Percentiles rank a stretch among this genome's conserved stretches.
phyloP scores from a whole-genome alignment of 139 green algal species.

The Closterium sp. region DNA sequence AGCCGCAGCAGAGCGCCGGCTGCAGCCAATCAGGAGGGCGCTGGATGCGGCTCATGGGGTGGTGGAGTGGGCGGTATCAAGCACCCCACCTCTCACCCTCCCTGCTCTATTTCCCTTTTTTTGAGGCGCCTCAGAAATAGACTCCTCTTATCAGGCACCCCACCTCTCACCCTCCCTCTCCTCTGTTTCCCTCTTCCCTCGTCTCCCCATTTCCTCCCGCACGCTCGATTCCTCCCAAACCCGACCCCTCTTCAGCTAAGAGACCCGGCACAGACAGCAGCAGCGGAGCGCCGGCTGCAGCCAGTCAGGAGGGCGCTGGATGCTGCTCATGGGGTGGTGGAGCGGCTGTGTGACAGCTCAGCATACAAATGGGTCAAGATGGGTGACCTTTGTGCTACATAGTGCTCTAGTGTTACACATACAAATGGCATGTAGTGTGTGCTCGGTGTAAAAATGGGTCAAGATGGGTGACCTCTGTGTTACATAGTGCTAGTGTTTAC shows the following conservation, averaged over 20 bases:
- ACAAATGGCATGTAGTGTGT: too few species aligned
- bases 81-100: too few species aligned
- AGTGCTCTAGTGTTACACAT: neutral
- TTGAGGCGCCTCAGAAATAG: too few species aligned
- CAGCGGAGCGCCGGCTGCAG: constrained; percentile 5
- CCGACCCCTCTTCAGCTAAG: neutral
- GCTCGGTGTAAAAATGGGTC: constrained; percentile 45
- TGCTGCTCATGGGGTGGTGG: neutral
- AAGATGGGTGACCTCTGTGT: constrained; percentile 30
- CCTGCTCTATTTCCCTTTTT: too few species aligned
- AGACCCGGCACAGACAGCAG: neutral
- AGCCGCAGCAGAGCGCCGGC: neutral
- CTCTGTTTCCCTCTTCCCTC: neutral
- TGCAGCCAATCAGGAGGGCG: neutral
- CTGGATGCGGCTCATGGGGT: constrained; percentile 3
- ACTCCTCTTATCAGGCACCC: too few species aligned
- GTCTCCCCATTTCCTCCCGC: too few species aligned
- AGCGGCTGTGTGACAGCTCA: constrained; percentile 16
- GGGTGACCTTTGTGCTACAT: constrained; percentile 18
- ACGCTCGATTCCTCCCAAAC: neutral
- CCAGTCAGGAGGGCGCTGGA: constrained; percentile 9
- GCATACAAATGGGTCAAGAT: constrained; percentile 47
- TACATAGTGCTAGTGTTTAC: too few species aligned
- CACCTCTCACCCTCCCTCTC: neutral
- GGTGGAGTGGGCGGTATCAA: neutral